phyloP scores from a whole-genome alignment of 768 basidiomycete species.

The Baorangia bicolor region DNA sequence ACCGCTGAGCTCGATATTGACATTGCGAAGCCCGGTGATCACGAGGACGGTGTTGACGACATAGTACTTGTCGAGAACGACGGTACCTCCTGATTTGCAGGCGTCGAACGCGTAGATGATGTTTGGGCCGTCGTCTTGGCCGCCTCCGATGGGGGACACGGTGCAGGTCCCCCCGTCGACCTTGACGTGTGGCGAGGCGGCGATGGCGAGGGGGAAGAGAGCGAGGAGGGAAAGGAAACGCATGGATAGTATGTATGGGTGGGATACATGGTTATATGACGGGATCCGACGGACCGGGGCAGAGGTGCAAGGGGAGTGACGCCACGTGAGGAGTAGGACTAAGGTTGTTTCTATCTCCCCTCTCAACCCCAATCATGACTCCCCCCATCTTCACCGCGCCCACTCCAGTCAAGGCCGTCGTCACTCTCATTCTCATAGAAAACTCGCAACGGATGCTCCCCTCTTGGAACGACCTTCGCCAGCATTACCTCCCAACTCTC shows the following conservation, averaged over 20 bases:
- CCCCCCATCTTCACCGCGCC: conserved; percentile 23
- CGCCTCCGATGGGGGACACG: conserved; percentile 33
- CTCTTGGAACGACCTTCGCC: conserved; percentile 50
- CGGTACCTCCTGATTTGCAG: conserved; percentile 28
- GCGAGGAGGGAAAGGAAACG: neutral
- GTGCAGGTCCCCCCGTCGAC: conserved; percentile 18
- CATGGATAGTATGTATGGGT: neutral
- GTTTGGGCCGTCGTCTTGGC: conserved; percentile 37
- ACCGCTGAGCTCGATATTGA: conserved; percentile 40
- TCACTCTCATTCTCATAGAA: conserved; percentile 53
- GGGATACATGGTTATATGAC: neutral
- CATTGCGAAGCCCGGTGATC: conserved; percentile 36
- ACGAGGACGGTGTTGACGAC: conserved; percentile 41
- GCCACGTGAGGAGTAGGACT: too few species aligned
- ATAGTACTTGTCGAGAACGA: conserved; percentile 36
- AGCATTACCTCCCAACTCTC: conserved; percentile 44
- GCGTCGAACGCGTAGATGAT: conserved; percentile 34
- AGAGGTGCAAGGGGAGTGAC: too few species aligned
- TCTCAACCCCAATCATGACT: too few species aligned
- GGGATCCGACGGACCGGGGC: too few species aligned
- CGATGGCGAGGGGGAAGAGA: neutral
- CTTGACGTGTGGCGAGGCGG: neutral
- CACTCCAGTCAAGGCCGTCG: conserved; percentile 19
- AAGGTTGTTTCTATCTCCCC: too few species aligned
- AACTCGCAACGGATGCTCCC: conserved; percentile 47